These are phyloP conservation scores for Globisporangium acanthophoron DNA, from an alignment of 352 stramenopile genomes.

Conservation along the genomic window DNA sequence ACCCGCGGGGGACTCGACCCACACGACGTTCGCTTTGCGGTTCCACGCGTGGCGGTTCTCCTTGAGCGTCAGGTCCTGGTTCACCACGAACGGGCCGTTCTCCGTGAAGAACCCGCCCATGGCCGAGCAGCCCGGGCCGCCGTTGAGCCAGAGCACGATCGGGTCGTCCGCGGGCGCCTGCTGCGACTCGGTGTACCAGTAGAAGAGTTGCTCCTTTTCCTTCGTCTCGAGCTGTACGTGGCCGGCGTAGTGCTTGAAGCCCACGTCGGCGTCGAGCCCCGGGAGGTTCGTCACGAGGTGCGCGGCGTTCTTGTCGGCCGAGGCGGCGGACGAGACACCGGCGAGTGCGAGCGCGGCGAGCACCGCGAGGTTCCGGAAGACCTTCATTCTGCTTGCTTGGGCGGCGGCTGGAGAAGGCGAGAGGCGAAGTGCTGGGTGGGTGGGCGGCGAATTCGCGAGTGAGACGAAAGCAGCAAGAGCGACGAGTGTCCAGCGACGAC, in stretches of 20 bases:
- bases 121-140: constrained; percentile 70
- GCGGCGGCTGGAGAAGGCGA: background rate
- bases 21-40: constrained; percentile 72
- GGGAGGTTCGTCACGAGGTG: constrained; percentile 48
- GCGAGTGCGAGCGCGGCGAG: constrained; percentile 23
- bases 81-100: constrained; percentile 74
- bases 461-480: background rate
- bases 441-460: background rate
- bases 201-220: constrained; percentile 62
- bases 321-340: background rate
- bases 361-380: constrained; percentile 31
- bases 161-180: constrained; percentile 43
- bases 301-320: constrained; percentile 31
- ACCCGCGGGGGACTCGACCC: constrained; percentile 67
- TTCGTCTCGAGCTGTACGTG: constrained; percentile 43
- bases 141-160: constrained; percentile 82
- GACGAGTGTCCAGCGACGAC: too few relatives aligned
- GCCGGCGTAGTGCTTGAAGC: constrained; percentile 71
- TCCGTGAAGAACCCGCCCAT: constrained; percentile 66
- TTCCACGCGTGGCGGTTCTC: constrained; percentile 76
- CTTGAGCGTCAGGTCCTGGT: constrained; percentile 43
- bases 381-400: constrained; percentile 19
- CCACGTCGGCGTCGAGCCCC: constrained; percentile 28
- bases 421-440: background rate
- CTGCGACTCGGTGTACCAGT: constrained; percentile 78